These are phyloP conservation scores for Monsonia emarginata DNA, from an alignment of 441 rosid species.

Conservation along the genomic window DNA sequence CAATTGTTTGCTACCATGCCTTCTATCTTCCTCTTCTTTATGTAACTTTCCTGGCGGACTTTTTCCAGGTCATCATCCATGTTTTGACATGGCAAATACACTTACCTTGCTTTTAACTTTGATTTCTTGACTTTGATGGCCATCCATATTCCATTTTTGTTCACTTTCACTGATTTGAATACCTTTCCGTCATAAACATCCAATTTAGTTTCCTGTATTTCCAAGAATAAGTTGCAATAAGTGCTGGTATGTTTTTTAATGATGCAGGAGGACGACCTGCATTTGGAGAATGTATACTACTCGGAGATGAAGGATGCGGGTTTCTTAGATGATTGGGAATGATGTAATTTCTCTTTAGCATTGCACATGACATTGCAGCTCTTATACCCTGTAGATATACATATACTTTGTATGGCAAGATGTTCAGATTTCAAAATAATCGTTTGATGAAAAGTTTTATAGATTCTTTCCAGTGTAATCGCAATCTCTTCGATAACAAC, in stretches of 20 bases:
- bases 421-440: neutral
- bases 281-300: conserved; percentile 69
- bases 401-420: neutral
- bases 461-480: no score
- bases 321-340: conserved; percentile 87
- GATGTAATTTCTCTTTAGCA: conserved; percentile 12
- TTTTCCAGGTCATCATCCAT: conserved; percentile 55
- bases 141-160: neutral
- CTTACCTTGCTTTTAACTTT: neutral
- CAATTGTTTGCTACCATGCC: conserved; percentile 66
- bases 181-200: neutral
- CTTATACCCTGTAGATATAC: neutral
- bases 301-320: conserved; percentile 96
- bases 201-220: neutral
- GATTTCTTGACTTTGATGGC: neutral
- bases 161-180: neutral
- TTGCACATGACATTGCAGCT: neutral
- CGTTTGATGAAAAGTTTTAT: no score
- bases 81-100: neutral
- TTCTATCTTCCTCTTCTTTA: conserved; percentile 79
- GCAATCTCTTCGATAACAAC: no score
- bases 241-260: conserved; percentile 6
- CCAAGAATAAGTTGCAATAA: neutral
- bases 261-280: conserved; percentile 69
- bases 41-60: conserved; percentile 69